These are phyloP conservation scores for Colletotrichum truncatum DNA, from an alignment of 2,329 filamentous ascomycete genomes.

Conservation along the genomic window DNA sequence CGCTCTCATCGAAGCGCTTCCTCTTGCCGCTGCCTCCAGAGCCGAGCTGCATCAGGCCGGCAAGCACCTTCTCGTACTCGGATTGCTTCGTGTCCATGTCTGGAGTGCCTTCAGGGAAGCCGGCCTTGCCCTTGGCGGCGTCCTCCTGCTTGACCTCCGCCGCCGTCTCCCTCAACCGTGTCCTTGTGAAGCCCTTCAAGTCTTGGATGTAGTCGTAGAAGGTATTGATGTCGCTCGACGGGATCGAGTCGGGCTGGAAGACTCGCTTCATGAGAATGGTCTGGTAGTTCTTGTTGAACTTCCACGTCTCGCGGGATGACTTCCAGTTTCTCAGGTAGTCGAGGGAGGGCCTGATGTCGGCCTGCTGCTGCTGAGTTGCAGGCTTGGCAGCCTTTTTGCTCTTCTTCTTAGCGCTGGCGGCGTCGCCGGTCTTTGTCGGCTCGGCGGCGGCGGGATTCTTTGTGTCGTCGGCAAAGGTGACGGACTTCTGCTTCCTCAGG, in stretches of 20 bases:
- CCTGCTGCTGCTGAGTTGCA: constrained; percentile 44
- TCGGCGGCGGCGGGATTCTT: constrained; percentile 37
- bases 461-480: constrained; percentile 57
- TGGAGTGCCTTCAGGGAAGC: constrained; percentile 59
- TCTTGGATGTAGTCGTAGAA: constrained; percentile 83
- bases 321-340: constrained; percentile 83
- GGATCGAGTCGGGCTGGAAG: constrained; percentile 77
- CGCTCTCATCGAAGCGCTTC: constrained; percentile 62
- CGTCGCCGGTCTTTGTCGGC: constrained; percentile 24
- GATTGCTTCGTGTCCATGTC: constrained; percentile 60
- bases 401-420: constrained; percentile 44
- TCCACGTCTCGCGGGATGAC: constrained; percentile 78
- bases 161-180: constrained; percentile 74
- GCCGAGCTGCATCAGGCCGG: constrained; percentile 52
- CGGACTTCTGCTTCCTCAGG: constrained; percentile 52
- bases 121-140: constrained; percentile 55
- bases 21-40: constrained; percentile 49
- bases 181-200: constrained; percentile 78
- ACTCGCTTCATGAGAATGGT: constrained; percentile 85
- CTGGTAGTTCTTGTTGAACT: constrained; percentile 96
- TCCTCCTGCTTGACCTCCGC: constrained; percentile 67
- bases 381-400: constrained; percentile 45
- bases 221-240: constrained; percentile 72
- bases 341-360: constrained; percentile 70
- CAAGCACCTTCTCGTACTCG: constrained; percentile 66